Base-by-base conservation (phyloP, 2,329 filamentous ascomycete species). In the Camillea tinctor region DNA sequence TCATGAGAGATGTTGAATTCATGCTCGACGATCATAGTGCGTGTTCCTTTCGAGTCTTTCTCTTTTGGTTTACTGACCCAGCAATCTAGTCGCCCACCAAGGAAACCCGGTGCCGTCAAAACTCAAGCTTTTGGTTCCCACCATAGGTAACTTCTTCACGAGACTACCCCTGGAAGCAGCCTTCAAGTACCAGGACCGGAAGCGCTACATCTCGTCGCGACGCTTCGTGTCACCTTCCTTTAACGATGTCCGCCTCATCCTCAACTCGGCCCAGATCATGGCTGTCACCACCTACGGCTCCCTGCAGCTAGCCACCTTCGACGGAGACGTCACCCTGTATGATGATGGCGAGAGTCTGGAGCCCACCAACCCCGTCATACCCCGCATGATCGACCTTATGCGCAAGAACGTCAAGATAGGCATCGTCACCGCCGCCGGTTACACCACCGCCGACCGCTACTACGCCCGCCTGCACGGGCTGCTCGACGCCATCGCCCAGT, bases 311-410 rank as follows among this genome's bases (percentile, higher is more conserved):
- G 89, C 96, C 57, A 99, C 95, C 0, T 99, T 99, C 73, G 95
- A 99, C 75, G 95, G 95, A 76, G 95, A 99, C 76, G 93, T 99
- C 55, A 99, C 95, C 1, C 83, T 99, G 21, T 99, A 99, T 74
- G 90, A 93, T 59, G 91, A 99, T 71, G 95, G 95, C 13, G 84
- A 92, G 69, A 91, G 87, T 64, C 81, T 99, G 8, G 87, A 88
- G 57, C 81, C 88, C 0, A 81, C 85, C 17, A 96, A 91, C 73
- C 90, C 92, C 0, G 87, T 96, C 17, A 93, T 98, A 56, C 79
- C 83, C 1, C 79, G 83, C 24, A 80, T 88, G 44, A 73, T 88
- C 19, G 87, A 88, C 62, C 86, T 99, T 17, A 84, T 99, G 68
- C 82, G 82, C 52, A 88, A 88, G 66, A 88, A 90, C 61, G 91